phyloP scores from a whole-genome alignment of 495 filamentous ascomycete genomes.

The Aspergillus heteromorphus region DNA sequence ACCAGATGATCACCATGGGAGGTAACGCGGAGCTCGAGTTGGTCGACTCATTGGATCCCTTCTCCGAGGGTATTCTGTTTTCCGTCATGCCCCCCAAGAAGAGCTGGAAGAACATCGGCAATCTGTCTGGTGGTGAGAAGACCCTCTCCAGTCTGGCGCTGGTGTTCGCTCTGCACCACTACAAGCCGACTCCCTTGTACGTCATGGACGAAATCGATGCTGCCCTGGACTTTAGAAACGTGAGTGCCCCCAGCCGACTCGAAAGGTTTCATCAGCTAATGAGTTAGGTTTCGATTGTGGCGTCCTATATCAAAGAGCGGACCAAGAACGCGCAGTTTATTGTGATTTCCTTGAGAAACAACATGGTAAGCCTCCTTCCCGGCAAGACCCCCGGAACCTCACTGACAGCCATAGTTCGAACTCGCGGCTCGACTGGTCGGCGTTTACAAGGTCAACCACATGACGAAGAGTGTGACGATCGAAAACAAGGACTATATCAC shows the following conservation, averaged over 20 bases:
- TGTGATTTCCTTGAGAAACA: conserved; percentile 95
- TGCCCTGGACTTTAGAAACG: conserved; percentile 94
- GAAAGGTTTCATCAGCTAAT: conserved; percentile 10
- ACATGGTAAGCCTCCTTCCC: conserved; percentile 61
- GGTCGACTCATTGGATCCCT: conserved; percentile 91
- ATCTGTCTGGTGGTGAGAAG: conserved; percentile 93
- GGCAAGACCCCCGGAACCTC: not conserved
- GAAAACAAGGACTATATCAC: conserved; percentile 82
- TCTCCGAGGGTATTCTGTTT: conserved; percentile 94
- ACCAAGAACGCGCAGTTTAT: conserved; percentile 99
- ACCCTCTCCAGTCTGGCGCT: conserved; percentile 88
- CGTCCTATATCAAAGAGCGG: conserved; percentile 96
- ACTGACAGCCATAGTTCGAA: conserved; percentile 60
- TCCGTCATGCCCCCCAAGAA: conserved; percentile 99
- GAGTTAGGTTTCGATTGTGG: conserved; percentile 87
- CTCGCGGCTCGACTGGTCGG: conserved; percentile 88
- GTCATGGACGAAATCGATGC: conserved; percentile 99
- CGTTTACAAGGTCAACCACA: conserved; percentile 99
- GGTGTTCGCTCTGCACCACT: conserved; percentile 96
- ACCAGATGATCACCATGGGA: conserved; percentile 99
- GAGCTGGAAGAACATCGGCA: conserved; percentile 98
- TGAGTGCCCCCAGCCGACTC: conserved; percentile 42
- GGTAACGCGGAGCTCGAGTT: conserved; percentile 97
- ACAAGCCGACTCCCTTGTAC: conserved; percentile 94
- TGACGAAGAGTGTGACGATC: conserved; percentile 97